Evolutionary conservation across 2,329 filamentous ascomycete genomes (phyloP).

Genomic region (Fusarium ramigenum): DNA sequence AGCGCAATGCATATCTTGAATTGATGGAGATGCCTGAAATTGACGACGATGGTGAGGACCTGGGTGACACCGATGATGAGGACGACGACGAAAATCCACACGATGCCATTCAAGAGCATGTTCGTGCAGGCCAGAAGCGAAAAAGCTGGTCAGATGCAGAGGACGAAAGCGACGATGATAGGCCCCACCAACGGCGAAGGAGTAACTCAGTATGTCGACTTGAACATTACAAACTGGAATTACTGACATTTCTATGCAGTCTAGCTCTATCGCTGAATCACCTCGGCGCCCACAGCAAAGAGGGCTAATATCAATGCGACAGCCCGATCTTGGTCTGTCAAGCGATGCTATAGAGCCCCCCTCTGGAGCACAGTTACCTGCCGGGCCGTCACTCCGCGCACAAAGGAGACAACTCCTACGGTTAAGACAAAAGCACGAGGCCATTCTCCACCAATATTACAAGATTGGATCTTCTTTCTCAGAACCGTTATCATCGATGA

Average conservation of each 20-base stretch:
- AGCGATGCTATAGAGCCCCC: slow-evolving; percentile 63
- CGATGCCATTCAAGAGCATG: slow-evolving; percentile 47
- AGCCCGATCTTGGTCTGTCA: slow-evolving; percentile 57
- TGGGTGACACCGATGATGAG: slow-evolving; percentile 67
- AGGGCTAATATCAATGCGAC: slow-evolving; percentile 66
- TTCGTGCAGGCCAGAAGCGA: slow-evolving; percentile 71
- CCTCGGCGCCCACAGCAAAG: slow-evolving; percentile 68
- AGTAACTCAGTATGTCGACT: slow-evolving; percentile 80
- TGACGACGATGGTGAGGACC: slow-evolving; percentile 75
- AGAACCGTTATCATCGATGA: slow-evolving; percentile 91
- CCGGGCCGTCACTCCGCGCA: slow-evolving; percentile 74
- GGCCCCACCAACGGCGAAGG: slow-evolving; percentile 80
- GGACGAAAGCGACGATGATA: slow-evolving; percentile 77
- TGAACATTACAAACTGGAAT: not conserved
- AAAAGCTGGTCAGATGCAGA: slow-evolving; percentile 81
- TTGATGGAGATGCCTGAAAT: slow-evolving; percentile 90
- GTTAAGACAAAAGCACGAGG: slow-evolving; percentile 80
- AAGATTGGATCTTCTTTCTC: slow-evolving; percentile 88
- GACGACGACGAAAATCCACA: slow-evolving; percentile 50
- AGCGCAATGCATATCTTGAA: slow-evolving; percentile 86
- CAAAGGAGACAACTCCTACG: slow-evolving; percentile 78
- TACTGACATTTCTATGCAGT: slow-evolving; percentile 54
- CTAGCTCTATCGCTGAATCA: slow-evolving; percentile 72
- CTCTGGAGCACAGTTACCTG: slow-evolving; percentile 66
- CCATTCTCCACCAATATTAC: slow-evolving; percentile 83